Percentiles rank a stretch among this genome's conserved stretches.
phyloP scores from a whole-genome alignment of 2,329 filamentous ascomycete species.

The Neonectria neomacrospora region DNA sequence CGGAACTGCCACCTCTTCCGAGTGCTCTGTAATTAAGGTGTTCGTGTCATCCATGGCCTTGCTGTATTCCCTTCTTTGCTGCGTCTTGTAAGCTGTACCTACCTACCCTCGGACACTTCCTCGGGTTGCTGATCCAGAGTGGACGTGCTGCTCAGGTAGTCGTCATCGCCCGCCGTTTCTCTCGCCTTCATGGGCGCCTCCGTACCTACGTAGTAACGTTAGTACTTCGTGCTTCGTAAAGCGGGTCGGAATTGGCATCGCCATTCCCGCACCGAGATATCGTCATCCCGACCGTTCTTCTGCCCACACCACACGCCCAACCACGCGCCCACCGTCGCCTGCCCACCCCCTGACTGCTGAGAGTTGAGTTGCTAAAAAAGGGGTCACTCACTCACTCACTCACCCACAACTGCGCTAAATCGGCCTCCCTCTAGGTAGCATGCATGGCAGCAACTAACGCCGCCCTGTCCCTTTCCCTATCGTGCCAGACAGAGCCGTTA shows the following conservation, averaged over 20 bases:
- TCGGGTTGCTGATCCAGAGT: constrained; percentile 11
- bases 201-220: too few relatives aligned
- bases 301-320: constrained; percentile 4
- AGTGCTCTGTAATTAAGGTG: not conserved
- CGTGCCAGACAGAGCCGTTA: not conserved
- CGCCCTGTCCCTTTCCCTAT: not conserved
- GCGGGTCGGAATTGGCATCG: constrained; percentile 25
- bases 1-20: not conserved
- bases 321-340: constrained; percentile 23
- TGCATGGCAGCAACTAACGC: not conserved
- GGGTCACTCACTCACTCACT: not conserved
- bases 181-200: not conserved
- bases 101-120: not conserved
- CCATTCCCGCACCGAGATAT: constrained; percentile 28
- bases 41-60: too few relatives aligned
- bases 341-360: not conserved
- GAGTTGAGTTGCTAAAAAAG: constrained; percentile 2
- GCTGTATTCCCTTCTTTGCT: not conserved
- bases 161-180: constrained; percentile 9
- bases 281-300: constrained; percentile 38
- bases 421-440: not conserved
- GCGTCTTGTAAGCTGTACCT: too few relatives aligned
- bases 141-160: not conserved
- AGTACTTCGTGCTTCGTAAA: too few relatives aligned
- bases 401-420: not conserved